Percentiles rank a stretch among this genome's conserved stretches.
phyloP scores from a whole-genome alignment of 805 yeast genomes.

The Lipomyces orientalis region DNA sequence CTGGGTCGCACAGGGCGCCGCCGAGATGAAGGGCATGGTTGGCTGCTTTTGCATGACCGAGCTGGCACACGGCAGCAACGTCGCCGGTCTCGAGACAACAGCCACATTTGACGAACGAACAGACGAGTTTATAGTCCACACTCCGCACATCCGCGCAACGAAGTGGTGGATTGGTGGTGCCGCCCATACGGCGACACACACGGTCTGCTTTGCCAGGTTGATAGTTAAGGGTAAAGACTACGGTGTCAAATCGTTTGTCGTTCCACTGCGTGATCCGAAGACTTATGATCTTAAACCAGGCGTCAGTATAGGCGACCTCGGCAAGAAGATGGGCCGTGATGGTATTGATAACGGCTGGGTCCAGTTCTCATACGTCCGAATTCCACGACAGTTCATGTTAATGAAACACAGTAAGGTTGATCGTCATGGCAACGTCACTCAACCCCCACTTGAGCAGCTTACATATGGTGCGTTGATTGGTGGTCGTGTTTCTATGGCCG shows the following conservation, averaged over 20 bases:
- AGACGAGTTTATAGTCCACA: slow-evolving; percentile 75
- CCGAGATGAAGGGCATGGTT: slow-evolving; percentile 50
- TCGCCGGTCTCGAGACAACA: slow-evolving; percentile 90
- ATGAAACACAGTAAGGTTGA: slow-evolving; percentile 77
- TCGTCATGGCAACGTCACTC: slow-evolving; percentile 69
- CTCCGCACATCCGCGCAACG: slow-evolving; percentile 91
- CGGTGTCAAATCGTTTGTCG: slow-evolving; percentile 91
- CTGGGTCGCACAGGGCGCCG: slow-evolving; percentile 67
- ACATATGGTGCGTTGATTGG: slow-evolving; percentile 85
- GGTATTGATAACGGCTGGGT: slow-evolving; percentile 98
- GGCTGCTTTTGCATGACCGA: slow-evolving; percentile 95
- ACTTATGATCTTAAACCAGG: slow-evolving; percentile 77
- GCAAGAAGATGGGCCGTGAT: slow-evolving; percentile 94
- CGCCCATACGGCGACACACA: slow-evolving; percentile 90
- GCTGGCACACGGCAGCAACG: slow-evolving; percentile 91
- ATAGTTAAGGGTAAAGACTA: slow-evolving; percentile 82
- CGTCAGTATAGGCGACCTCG: slow-evolving; percentile 85
- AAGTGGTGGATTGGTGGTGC: slow-evolving; percentile 99
- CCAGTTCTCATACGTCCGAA: slow-evolving; percentile 80
- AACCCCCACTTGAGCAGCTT: slow-evolving; percentile 86
- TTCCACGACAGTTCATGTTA: slow-evolving; percentile 84
- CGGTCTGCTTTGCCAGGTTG: slow-evolving; percentile 83
- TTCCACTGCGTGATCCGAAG: slow-evolving; percentile 78
- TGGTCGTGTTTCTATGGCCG: slow-evolving; percentile 90
- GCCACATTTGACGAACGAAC: slow-evolving; percentile 73